phyloP scores from a whole-genome alignment of 805 yeast genomes.

The Metschnikowia matae region DNA sequence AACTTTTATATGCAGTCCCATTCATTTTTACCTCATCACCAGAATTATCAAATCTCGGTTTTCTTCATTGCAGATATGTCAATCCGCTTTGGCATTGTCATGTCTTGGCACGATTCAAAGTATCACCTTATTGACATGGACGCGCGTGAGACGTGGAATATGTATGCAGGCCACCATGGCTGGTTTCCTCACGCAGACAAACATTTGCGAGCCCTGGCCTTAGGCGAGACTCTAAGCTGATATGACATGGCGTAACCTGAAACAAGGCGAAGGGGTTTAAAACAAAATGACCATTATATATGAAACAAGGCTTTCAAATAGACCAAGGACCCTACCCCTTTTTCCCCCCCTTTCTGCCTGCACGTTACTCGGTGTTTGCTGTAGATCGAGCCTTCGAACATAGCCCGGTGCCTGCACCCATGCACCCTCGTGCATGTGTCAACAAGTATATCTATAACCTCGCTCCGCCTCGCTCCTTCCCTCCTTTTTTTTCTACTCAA shows the following conservation, averaged over 20 bases:
- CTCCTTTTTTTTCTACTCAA: background rate
- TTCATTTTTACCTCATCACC: too few relatives aligned
- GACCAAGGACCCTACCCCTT: too few relatives aligned
- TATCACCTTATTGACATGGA: background rate
- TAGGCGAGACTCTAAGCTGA: background rate
- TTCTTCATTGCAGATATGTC: too few relatives aligned
- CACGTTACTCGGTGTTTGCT: background rate
- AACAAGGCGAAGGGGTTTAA: too few relatives aligned
- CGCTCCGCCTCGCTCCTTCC: background rate
- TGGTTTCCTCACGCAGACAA: background rate
- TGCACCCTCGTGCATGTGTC: background rate
- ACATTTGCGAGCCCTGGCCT: background rate
- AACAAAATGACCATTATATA: too few relatives aligned
- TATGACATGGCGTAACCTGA: background rate
- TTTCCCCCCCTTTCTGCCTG: background rate
- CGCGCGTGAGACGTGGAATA: background rate
- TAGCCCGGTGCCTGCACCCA: conserved; percentile 2
- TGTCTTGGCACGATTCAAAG: background rate
- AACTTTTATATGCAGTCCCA: too few relatives aligned
- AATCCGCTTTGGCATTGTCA: background rate
- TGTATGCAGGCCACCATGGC: background rate
- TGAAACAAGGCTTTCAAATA: too few relatives aligned
- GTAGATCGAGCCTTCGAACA: background rate
- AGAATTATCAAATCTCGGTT: too few relatives aligned
- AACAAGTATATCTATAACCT: background rate